These are phyloP conservation scores for Tolypocladium amazonense DNA, from an alignment of 2,329 filamentous ascomycete species.

Conservation along the genomic window DNA sequence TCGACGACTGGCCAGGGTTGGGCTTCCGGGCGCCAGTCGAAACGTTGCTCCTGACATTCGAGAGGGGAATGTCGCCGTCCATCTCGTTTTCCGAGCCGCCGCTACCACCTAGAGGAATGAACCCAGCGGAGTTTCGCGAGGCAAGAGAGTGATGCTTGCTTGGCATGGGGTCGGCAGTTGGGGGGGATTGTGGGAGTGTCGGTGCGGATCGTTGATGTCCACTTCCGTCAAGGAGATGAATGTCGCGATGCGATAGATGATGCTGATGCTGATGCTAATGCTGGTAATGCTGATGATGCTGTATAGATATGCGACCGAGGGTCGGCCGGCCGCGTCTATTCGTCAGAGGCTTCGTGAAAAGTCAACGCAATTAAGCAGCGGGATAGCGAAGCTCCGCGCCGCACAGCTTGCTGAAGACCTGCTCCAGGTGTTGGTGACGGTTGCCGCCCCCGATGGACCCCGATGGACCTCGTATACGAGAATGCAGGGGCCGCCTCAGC, in stretches of 20 bases:
- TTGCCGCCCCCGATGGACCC: neutral
- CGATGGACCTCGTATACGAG: neutral
- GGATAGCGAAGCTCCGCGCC: neutral
- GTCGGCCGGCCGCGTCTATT: neutral
- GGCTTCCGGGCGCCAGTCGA: constrained; percentile 43
- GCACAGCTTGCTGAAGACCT: constrained; percentile 7
- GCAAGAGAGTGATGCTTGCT: constrained; percentile 8
- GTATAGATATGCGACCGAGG: neutral
- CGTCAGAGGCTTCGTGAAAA: neutral
- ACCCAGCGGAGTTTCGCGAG: constrained; percentile 20
- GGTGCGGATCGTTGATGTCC: neutral
- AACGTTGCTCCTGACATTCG: constrained; percentile 42
- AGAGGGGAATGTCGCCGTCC: constrained; percentile 42
- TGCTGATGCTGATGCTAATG: neutral
- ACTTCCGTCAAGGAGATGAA: neutral
- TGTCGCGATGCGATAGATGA: neutral
- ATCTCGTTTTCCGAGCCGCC: constrained; percentile 20
- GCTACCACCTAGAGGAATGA: constrained; percentile 31
- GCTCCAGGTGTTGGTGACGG: constrained; percentile 5
- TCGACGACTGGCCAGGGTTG: constrained; percentile 21
- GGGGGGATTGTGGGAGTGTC: neutral
- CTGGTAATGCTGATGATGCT: neutral
- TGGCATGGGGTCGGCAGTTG: constrained; percentile 5
- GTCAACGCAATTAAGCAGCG: neutral
- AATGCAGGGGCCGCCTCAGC: neutral